Conservation (phyloP, 768 basidiomycete genomes). For the Suillus clintonianus region DNA sequence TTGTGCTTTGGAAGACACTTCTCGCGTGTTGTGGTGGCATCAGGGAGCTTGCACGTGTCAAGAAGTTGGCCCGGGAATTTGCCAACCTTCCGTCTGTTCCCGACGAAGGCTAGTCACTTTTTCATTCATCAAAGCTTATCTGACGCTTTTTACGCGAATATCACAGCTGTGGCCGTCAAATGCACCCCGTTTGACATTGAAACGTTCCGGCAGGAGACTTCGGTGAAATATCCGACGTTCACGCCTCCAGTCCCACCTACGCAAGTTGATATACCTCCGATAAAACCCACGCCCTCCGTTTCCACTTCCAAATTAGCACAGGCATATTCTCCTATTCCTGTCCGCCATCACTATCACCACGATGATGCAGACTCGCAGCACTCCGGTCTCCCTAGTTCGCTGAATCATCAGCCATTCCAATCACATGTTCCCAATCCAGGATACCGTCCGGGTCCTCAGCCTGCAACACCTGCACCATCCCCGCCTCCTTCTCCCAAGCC, state of each 20-base stretch:
- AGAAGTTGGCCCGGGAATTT: constrained; percentile 83
- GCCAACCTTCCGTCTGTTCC: constrained; percentile 65
- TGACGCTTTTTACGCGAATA: not conserved
- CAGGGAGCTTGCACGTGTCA: constrained; percentile 80
- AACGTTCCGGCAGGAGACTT: constrained; percentile 85
- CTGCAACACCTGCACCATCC: constrained; percentile 88
- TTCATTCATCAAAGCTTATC: constrained; percentile 9
- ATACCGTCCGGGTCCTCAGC: constrained; percentile 53
- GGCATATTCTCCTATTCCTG: constrained; percentile 89
- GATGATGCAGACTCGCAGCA: constrained; percentile 62
- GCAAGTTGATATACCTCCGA: constrained; percentile 25
- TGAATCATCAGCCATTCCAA: constrained; percentile 37
- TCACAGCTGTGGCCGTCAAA: constrained; percentile 69
- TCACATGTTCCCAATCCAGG: constrained; percentile 31
- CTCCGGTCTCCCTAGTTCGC: constrained; percentile 38
- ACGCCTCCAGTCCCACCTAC: constrained; percentile 48
- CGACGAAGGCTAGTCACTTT: constrained; percentile 42
- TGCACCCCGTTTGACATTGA: constrained; percentile 90
- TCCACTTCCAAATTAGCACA: constrained; percentile 75
- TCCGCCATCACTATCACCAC: constrained; percentile 93
- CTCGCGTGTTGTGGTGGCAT: constrained; percentile 92
- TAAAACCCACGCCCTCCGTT: constrained; percentile 34
- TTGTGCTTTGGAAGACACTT: constrained; percentile 93
- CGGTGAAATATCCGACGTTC: constrained; percentile 96
- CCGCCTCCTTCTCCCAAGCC: constrained; percentile 85